A percentile compares a stretch with the other conserved stretches of the same genome.
These are phyloP conservation scores for Pseudogymnoascus sp. DNA, from an alignment of 2,329 filamentous ascomycete species.

Conservation along the genomic window DNA sequence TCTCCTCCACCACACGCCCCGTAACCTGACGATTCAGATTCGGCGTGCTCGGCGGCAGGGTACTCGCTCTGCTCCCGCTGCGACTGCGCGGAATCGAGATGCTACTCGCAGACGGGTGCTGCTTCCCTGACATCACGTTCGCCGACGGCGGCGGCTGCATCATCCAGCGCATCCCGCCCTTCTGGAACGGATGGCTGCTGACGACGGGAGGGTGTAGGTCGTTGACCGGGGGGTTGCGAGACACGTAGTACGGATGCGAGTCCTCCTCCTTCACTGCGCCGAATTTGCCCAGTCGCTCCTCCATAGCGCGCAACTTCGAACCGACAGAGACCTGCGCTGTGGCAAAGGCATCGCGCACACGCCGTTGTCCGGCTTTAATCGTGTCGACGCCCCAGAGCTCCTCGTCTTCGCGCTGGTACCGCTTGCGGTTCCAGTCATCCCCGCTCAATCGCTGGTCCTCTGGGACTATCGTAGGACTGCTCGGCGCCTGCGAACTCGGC, in stretches of 20 bases:
- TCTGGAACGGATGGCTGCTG: conserved; percentile 60
- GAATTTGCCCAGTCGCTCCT: conserved; percentile 37
- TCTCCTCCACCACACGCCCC: conserved; percentile 24
- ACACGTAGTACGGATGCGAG: conserved; percentile 27
- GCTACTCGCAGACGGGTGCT: conserved; percentile 54
- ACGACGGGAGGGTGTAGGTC: conserved; percentile 81
- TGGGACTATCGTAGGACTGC: conserved; percentile 37
- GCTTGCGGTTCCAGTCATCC: conserved; percentile 65
- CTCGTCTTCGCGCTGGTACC: conserved; percentile 83
- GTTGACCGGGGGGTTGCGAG: conserved; percentile 63
- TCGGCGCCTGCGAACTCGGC: conserved; percentile 29
- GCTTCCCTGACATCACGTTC: conserved; percentile 83
- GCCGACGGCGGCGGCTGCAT: conserved; percentile 83
- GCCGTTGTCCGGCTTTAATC: conserved; percentile 34
- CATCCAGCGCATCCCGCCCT: conserved; percentile 79
- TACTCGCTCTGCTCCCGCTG: conserved; percentile 22
- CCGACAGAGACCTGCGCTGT: conserved; percentile 33
- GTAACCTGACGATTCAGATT: conserved; percentile 24
- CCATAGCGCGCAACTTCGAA: conserved; percentile 45
- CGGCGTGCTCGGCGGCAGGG: neutral
- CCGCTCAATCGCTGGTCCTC: conserved; percentile 35
- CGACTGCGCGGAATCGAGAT: conserved; percentile 43
- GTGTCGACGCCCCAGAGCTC: conserved; percentile 61
- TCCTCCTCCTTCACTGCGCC: conserved; percentile 27
- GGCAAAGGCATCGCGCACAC: conserved; percentile 36